Conservation (phyloP, 2,329 filamentous ascomycete genomes). For the Trichoderma guizhouense region DNA sequence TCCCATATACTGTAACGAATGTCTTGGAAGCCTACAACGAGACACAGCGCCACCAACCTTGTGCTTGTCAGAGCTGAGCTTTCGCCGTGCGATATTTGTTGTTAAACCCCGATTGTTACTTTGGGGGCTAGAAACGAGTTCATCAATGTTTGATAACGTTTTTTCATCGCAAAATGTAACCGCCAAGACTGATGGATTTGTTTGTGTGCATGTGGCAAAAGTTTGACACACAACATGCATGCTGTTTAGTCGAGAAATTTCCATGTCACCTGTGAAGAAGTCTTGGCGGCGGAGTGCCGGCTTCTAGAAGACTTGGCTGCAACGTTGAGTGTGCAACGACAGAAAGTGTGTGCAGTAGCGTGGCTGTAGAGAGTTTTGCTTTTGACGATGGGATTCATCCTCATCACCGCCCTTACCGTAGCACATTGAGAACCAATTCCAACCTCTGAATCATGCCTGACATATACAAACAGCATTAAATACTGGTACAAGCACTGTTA, state of each 20-base stretch:
- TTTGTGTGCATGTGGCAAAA: background rate
- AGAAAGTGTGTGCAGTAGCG: background rate
- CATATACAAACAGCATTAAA: background rate
- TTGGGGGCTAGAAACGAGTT: background rate
- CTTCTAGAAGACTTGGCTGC: conserved; percentile 14
- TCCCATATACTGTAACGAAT: background rate
- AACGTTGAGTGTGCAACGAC: background rate
- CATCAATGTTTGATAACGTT: background rate
- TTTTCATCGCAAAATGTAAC: background rate
- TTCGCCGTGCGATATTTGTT: background rate
- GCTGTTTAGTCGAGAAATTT: background rate
- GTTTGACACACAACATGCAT: background rate
- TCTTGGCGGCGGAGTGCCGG: background rate
- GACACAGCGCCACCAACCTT: background rate
- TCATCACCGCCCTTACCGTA: background rate
- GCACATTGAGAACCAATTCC: background rate
- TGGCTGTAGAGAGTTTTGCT: background rate
- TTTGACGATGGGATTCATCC: background rate
- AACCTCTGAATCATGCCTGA: background rate
- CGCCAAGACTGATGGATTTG: background rate
- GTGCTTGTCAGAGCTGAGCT: background rate
- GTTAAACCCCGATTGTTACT: background rate
- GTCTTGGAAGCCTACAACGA: background rate
- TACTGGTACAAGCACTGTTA: background rate
- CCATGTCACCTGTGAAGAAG: background rate